These are phyloP conservation scores for Pseudoturritis turrita DNA, from an alignment of 345 rosid genomes.

Conservation along the genomic window DNA sequence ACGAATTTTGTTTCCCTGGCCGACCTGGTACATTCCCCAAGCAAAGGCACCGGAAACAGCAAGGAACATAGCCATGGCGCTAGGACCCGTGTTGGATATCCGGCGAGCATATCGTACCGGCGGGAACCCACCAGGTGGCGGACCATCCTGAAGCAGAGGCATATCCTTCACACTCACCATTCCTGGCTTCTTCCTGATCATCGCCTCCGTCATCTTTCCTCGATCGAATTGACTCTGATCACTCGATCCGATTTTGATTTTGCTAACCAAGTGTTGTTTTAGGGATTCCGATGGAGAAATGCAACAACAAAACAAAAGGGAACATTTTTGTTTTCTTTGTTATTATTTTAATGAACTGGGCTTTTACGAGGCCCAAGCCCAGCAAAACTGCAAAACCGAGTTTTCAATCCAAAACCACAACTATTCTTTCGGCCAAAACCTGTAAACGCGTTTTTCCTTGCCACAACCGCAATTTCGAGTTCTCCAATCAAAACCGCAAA, in stretches of 20 bases:
- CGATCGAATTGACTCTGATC: conserved; percentile 6
- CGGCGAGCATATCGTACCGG: conserved; percentile 94
- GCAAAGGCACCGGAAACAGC: conserved; percentile 79
- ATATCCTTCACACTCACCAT: conserved; percentile 98
- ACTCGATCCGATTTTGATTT: conserved; percentile 9
- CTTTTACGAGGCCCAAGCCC: background rate
- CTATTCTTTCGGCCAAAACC: too few relatives aligned
- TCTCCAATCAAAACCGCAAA: too few relatives aligned
- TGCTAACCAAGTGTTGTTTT: background rate
- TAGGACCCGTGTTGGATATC: conserved; percentile 91
- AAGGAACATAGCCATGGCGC: conserved; percentile 87
- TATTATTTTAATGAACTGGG: background rate
- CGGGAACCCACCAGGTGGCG: conserved; percentile 96
- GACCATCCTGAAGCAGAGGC: conserved; percentile 97
- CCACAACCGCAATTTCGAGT: too few relatives aligned
- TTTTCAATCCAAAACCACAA: too few relatives aligned
- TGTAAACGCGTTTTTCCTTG: too few relatives aligned
- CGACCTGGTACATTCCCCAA: conserved; percentile 99
- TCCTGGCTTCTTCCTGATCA: conserved; percentile 98
- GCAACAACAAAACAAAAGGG: background rate
- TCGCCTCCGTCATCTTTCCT: conserved; percentile 80
- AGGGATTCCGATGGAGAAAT: conserved; percentile 9
- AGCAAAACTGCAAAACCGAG: too few relatives aligned
- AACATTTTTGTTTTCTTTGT: background rate
- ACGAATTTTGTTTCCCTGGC: conserved; percentile 92